These are phyloP conservation scores for Nannochloris sp. DNA, from an alignment of 139 green algal species.

Conservation along the genomic window DNA sequence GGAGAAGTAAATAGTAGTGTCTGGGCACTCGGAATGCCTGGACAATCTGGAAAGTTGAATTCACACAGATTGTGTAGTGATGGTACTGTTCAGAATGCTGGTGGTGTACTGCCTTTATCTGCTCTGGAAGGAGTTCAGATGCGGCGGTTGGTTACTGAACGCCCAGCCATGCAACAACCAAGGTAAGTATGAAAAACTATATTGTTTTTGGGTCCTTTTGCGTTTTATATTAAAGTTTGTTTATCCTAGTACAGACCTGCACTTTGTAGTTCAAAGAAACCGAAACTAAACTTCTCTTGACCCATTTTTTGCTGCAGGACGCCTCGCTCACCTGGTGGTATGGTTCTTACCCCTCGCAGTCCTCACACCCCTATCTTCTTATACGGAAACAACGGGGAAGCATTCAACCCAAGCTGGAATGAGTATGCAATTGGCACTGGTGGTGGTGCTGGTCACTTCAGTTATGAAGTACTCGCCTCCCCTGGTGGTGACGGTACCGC, in stretches of 20 bases:
- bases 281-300: not conserved
- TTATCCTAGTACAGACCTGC: too few relatives aligned
- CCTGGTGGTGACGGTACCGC: not conserved
- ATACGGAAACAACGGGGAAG: not conserved
- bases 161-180: not conserved
- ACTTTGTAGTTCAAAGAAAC: too few relatives aligned
- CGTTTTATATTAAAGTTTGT: not conserved
- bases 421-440: too few relatives aligned
- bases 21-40: not conserved
- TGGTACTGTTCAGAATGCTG: not conserved
- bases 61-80: not conserved
- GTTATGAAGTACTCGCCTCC: not conserved
- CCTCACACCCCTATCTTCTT: not conserved
- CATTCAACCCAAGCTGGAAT: not conserved
- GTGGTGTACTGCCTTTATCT: not conserved
- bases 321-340: not conserved
- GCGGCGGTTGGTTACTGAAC: constrained; percentile 24
- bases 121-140: constrained; percentile 9
- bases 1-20: not conserved
- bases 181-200: too few relatives aligned
- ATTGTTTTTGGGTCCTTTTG: not conserved
- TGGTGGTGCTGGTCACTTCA: not conserved
- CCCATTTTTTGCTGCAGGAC: not conserved
- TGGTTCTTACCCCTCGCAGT: not conserved
- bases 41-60: not conserved